phyloP scores from a whole-genome alignment of 805 yeast species.

The Saturnispora halmiae region DNA sequence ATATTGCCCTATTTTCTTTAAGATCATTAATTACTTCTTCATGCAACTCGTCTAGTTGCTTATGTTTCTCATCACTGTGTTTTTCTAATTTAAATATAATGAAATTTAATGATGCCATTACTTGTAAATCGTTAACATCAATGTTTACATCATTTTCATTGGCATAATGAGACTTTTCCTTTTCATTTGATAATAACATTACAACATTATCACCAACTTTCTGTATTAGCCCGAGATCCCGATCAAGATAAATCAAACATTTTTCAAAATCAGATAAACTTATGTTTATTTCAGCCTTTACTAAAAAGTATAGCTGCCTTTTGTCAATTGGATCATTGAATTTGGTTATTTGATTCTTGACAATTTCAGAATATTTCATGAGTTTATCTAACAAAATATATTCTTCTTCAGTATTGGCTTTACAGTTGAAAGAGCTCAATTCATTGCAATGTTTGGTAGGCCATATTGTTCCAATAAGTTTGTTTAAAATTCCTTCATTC shows the following conservation, averaged over 20 bases:
- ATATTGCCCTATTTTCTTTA: conserved; percentile 13
- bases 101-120: conserved; percentile 24
- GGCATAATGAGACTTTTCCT: not conserved
- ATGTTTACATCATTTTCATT: conserved; percentile 12
- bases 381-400: conserved; percentile 17
- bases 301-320: conserved; percentile 13
- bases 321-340: conserved; percentile 14
- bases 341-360: not conserved
- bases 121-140: conserved; percentile 17
- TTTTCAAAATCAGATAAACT: conserved; percentile 18
- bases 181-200: not conserved
- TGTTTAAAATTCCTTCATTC: conserved; percentile 10
- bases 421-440: conserved; percentile 12
- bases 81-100: conserved; percentile 19
- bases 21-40: conserved; percentile 13
- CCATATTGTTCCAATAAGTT: conserved; percentile 7
- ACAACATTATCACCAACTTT: not conserved
- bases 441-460: conserved; percentile 6
- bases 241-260: conserved; percentile 18
- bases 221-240: conserved; percentile 13
- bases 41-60: conserved; percentile 10
- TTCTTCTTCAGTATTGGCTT: conserved; percentile 14
- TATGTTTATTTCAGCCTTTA: conserved; percentile 5
- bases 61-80: conserved; percentile 15
- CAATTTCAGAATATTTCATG: conserved; percentile 8